Percentiles rank a stretch among this genome's conserved stretches.
phyloP scores from a whole-genome alignment of 2,329 filamentous ascomycete species.

The Fusarium humuli region DNA sequence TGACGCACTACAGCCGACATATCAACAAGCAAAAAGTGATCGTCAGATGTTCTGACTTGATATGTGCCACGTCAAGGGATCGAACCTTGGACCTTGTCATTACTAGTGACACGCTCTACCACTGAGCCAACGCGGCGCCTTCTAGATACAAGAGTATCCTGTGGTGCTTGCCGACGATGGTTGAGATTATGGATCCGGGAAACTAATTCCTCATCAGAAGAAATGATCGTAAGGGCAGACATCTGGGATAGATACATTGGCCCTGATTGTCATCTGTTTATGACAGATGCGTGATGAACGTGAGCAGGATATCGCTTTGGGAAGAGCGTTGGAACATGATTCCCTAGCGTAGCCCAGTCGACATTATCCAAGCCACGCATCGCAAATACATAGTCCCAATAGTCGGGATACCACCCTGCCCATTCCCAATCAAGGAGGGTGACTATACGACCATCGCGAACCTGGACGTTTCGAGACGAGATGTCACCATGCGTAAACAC shows the following conservation, averaged over 20 bases:
- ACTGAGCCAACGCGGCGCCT: slow-evolving; percentile 1
- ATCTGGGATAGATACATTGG: neutral
- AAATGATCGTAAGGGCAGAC: neutral
- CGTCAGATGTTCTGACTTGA: neutral
- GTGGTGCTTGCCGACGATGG: neutral
- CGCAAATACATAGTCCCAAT: slow-evolving; percentile 28
- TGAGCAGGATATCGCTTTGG: neutral
- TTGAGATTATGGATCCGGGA: neutral
- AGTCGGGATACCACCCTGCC: slow-evolving; percentile 23
- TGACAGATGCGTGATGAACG: neutral
- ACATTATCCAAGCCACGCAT: neutral
- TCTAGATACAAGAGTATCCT: neutral
- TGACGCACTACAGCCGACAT: neutral
- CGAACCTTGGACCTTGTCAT: slow-evolving; percentile 2
- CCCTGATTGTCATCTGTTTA: neutral
- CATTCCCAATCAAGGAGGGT: slow-evolving; percentile 28
- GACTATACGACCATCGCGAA: slow-evolving; percentile 19
- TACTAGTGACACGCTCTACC: slow-evolving; percentile 9
- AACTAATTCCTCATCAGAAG: fast-evolving
- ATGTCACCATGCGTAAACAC: slow-evolving; percentile 31
- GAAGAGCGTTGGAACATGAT: neutral
- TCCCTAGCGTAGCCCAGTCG: neutral
- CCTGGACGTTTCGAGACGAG: slow-evolving; percentile 23
- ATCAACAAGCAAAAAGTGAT: neutral
- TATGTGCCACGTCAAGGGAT: neutral